A percentile compares a stretch with the other conserved stretches of the same genome.
phyloP scores from a whole-genome alignment of 176 grass and related monocot species.

The Stipa capillata region DNA sequence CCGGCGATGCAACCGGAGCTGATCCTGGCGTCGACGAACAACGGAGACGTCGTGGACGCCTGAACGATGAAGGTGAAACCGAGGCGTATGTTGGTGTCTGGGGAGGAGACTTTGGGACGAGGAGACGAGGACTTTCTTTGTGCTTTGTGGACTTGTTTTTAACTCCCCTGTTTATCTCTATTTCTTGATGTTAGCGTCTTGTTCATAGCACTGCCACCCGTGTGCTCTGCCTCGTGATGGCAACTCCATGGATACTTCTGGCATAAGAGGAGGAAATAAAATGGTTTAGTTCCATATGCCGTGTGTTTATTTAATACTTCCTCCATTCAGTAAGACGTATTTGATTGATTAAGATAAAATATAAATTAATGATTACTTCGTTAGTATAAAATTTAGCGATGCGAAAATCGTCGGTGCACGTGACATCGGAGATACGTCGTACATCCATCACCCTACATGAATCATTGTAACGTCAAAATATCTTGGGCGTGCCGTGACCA shows the following conservation, averaged over 20 bases:
- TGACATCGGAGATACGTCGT: not conserved
- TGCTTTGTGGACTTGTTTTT: not conserved
- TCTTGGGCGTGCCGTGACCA: not conserved
- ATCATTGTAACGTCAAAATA: not conserved
- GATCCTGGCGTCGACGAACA: constrained; percentile 53
- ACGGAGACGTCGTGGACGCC: constrained; percentile 50
- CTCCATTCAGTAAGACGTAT: too few relatives aligned
- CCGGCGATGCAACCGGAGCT: constrained; percentile 40
- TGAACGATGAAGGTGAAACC: not conserved
- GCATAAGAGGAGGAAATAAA: constrained; percentile 17
- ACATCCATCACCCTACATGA: not conserved
- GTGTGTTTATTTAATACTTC: too few relatives aligned
- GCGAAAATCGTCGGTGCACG: not conserved
- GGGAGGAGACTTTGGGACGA: not conserved
- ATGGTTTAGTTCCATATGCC: not conserved
- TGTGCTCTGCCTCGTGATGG: not conserved
- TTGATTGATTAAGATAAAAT: too few relatives aligned
- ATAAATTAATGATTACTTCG: too few relatives aligned
- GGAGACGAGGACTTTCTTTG: not conserved
- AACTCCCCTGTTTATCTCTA: not conserved
- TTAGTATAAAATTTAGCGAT: too few relatives aligned
- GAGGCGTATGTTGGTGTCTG: not conserved
- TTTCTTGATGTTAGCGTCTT: not conserved
- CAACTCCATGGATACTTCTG: not conserved
- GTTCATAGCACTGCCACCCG: not conserved